Base-by-base conservation (phyloP, 148 eudicot genomes). In the Agrostemma githago region DNA sequence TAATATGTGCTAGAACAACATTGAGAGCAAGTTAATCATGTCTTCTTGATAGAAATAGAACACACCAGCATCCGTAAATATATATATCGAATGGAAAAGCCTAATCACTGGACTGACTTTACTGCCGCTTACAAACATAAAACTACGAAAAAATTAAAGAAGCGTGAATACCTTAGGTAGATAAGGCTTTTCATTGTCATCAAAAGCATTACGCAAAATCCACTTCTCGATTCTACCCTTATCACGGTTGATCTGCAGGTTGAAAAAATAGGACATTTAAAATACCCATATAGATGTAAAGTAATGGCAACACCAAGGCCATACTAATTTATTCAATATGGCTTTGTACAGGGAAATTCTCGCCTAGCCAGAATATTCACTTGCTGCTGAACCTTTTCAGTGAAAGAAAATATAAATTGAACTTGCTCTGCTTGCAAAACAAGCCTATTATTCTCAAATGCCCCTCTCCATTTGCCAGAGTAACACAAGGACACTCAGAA, bases 191-290 rank as follows among this genome's bases (percentile, higher is more conserved):
- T 89, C 79, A 38, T 86, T 93, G 83, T 88, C 97, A 84, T 94
- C 97, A 81, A 94, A 94, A 64, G 98, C 97, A 86, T 94, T 75
- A 74, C 97, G 96, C 64, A 94, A 73, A 70, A 94, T 43, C 98
- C 98, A 94, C 82, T 91, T 94, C 87, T 94, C 98, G 74, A 91
- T 94, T 84, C 96, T 88, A 57, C 90, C 89, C 75, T 87, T 87
- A 61, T 89, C 93, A 76, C 89, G 91, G 78, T 74, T 87, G 44
- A 94, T 80, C 97, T 94, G 88, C 76, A 69, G 75, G 64, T 72
- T 51, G 8, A 15, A 51, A 51, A 51, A 11, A 10, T 15, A 51
- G 0, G 56, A 26, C 34, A 26, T 26, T 51, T 51, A 51, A 44
- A 5, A 1, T 44, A 4, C 8, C 0, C 9, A 44, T 44, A 44